Percentiles rank a stretch among this genome's conserved stretches.
These are phyloP conservation scores for Aspergillus sp. DNA, from an alignment of 2,329 filamentous ascomycete genomes.

Conservation along the genomic window DNA sequence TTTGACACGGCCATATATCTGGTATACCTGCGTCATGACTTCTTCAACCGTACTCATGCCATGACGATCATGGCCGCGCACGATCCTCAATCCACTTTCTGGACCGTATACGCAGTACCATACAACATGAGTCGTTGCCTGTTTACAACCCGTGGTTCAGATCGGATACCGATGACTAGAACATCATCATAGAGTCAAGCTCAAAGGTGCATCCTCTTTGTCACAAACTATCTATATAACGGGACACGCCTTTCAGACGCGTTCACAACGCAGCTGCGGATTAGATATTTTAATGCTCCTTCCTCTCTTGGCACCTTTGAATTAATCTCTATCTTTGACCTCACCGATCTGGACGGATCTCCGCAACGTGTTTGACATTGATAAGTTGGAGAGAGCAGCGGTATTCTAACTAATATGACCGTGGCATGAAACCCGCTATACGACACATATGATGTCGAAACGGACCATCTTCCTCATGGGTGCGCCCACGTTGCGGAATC, in stretches of 20 bases:
- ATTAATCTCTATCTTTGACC: neutral
- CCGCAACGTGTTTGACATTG: neutral
- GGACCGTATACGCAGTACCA: slow-evolving; percentile 4
- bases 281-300: neutral
- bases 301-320: neutral
- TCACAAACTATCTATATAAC: neutral
- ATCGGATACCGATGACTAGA: slow-evolving; percentile 1
- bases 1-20: neutral
- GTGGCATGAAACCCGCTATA: slow-evolving; percentile 5
- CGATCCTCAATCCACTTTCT: neutral
- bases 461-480: slow-evolving; percentile 58
- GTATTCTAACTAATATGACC: neutral
- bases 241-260: neutral
- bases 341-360: neutral
- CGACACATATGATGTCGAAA: slow-evolving; percentile 27
- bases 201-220: neutral
- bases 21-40: neutral
- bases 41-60: neutral
- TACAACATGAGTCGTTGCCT: neutral
- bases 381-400: neutral
- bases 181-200: neutral
- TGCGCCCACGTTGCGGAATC: slow-evolving; percentile 57
- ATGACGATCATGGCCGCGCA: neutral
- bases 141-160: slow-evolving; percentile 13
- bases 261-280: neutral